Conservation (phyloP, 345 rosid genomes). For the Corchorus olitorius region DNA sequence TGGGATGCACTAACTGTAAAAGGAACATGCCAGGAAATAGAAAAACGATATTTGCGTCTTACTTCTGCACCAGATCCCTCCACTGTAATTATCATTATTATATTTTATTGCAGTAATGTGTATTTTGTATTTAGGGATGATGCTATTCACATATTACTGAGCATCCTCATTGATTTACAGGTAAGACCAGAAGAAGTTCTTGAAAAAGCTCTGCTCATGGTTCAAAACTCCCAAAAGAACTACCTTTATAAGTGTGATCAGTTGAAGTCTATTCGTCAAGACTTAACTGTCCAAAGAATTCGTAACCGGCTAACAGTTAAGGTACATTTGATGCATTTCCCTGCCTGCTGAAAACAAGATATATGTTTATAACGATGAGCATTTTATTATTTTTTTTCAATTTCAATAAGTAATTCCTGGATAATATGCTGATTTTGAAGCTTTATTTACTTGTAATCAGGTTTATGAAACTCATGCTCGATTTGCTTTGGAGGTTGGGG, state of each 20-base stretch:
- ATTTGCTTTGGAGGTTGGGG: slow-evolving; percentile 90
- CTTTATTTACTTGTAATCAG: slow-evolving; percentile 42
- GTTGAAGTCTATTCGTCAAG: slow-evolving; percentile 98
- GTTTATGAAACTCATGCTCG: slow-evolving; percentile 99
- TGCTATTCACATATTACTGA: slow-evolving; percentile 7
- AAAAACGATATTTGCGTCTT: slow-evolving; percentile 95
- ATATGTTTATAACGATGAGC: slow-evolving; percentile 17
- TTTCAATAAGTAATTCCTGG: background rate
- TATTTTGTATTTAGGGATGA: slow-evolving; percentile 18
- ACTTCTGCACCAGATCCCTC: slow-evolving; percentile 99
- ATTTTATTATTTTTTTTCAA: slow-evolving; percentile 22
- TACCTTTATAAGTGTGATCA: slow-evolving; percentile 97
- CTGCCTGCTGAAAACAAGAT: background rate
- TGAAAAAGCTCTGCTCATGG: slow-evolving; percentile 85
- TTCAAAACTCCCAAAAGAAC: slow-evolving; percentile 83
- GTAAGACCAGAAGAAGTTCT: slow-evolving; percentile 98
- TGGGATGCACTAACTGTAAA: slow-evolving; percentile 97
- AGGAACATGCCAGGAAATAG: slow-evolving; percentile 96
- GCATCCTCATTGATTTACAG: slow-evolving; percentile 41
- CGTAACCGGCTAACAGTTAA: slow-evolving; percentile 80
- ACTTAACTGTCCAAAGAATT: slow-evolving; percentile 92
- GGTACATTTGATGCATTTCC: slow-evolving; percentile 43
- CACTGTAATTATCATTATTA: slow-evolving; percentile 59
- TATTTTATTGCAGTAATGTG: slow-evolving; percentile 11
- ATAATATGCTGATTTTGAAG: background rate